phyloP scores from a whole-genome alignment of 2,329 filamentous ascomycete species.

The Trichoderma citrinoviride region DNA sequence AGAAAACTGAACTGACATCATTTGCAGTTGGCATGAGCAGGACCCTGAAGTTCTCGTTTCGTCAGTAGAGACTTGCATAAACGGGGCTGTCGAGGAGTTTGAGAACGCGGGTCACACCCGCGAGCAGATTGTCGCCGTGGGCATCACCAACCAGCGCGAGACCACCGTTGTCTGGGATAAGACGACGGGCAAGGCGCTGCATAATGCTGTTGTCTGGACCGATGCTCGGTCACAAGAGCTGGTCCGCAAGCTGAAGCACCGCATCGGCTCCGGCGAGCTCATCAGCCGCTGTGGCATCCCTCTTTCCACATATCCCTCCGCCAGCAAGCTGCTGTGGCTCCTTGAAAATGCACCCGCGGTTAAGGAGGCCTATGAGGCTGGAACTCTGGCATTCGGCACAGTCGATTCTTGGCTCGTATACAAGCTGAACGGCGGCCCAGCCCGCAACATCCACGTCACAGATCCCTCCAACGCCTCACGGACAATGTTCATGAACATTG shows the following conservation, averaged over 20 bases:
- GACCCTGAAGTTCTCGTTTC: conserved; percentile 71
- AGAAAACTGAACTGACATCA: conserved; percentile 1
- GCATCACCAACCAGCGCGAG: conserved; percentile 82
- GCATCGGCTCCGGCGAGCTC: conserved; percentile 65
- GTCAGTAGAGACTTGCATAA: conserved; percentile 73
- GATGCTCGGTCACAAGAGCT: conserved; percentile 73
- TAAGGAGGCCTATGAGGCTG: conserved; percentile 67
- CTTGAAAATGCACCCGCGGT: conserved; percentile 66
- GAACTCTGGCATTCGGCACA: conserved; percentile 72
- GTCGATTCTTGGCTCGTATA: conserved; percentile 80
- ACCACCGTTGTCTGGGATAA: conserved; percentile 79
- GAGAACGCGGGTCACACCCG: conserved; percentile 63
- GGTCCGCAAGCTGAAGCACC: conserved; percentile 68
- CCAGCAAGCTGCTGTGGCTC: conserved; percentile 75
- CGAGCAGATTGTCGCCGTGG: conserved; percentile 69
- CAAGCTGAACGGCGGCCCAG: conserved; percentile 70
- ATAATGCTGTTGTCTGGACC: conserved; percentile 83
- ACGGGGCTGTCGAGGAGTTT: conserved; percentile 68
- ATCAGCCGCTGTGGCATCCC: conserved; percentile 70
- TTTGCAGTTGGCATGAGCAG: conserved; percentile 75
- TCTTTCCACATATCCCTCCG: conserved; percentile 78
- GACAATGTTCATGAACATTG: conserved; percentile 85
- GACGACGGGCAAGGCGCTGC: conserved; percentile 70
- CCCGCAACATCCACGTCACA: conserved; percentile 67
- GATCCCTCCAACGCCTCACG: conserved; percentile 80